Conservation (phyloP, 1,284 basidiomycete genomes). For the Xerocomus minutiporus region DNA sequence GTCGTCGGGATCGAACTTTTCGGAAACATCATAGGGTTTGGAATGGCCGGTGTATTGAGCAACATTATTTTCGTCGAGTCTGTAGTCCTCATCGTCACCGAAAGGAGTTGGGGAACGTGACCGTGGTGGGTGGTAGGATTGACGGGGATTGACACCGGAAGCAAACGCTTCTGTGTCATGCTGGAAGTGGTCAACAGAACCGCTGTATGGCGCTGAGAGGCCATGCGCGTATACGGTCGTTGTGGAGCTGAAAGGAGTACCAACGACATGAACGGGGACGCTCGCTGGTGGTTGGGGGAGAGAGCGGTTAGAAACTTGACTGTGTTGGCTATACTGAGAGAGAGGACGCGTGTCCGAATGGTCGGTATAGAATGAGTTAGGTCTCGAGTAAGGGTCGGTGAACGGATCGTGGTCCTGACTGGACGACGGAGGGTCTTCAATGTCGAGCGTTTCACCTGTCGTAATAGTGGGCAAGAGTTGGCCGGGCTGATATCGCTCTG, state of each 20-base stretch:
- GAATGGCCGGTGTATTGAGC: slow-evolving; percentile 48
- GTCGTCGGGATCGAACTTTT: slow-evolving; percentile 26
- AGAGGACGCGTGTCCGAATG: slow-evolving; percentile 21
- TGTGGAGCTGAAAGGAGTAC: slow-evolving; percentile 23
- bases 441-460: slow-evolving; percentile 35
- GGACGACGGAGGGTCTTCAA: slow-evolving; percentile 27
- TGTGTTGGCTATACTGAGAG: slow-evolving; percentile 28
- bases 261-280: slow-evolving; percentile 17
- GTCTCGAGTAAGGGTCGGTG: slow-evolving; percentile 18
- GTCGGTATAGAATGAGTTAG: slow-evolving; percentile 25
- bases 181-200: slow-evolving; percentile 43
- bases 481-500: slow-evolving; percentile 34
- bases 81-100: slow-evolving; percentile 65
- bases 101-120: slow-evolving; percentile 72
- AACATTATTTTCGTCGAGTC: slow-evolving; percentile 49
- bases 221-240: slow-evolving; percentile 9
- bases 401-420: slow-evolving; percentile 29
- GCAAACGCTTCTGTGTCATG: slow-evolving; percentile 64
- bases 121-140: slow-evolving; percentile 45
- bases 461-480: slow-evolving; percentile 34
- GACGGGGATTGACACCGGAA: slow-evolving; percentile 52
- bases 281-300: slow-evolving; percentile 22
- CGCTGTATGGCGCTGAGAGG: slow-evolving; percentile 22
- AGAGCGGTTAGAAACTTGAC: slow-evolving; percentile 20
- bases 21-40: slow-evolving; percentile 29